Percentiles rank a stretch among this genome's conserved stretches.
Conservation (phyloP, 257 asterid species). For the Solanum pinnatisectum region DNA sequence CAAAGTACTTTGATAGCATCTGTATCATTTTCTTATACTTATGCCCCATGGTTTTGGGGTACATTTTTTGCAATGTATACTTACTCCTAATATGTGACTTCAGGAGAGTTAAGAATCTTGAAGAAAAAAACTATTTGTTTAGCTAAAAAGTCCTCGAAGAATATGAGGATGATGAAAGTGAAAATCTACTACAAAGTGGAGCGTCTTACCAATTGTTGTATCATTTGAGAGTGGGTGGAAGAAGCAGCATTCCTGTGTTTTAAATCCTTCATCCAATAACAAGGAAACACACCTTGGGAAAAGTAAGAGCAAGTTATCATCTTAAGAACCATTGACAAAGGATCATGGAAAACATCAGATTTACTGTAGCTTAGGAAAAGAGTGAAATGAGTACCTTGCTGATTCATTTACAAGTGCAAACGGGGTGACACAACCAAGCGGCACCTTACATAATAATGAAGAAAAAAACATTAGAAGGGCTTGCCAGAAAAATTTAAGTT, state of each 20-base stretch:
- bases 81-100: not conserved
- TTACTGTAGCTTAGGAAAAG: not conserved
- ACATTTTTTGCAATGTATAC: not conserved
- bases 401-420: conserved; percentile 83
- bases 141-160: not conserved
- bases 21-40: not conserved
- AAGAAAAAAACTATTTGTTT: not conserved
- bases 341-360: not conserved
- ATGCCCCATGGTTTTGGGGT: not conserved
- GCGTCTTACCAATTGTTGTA: conserved; percentile 53
- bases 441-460: conserved; percentile 49
- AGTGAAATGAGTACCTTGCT: conserved; percentile 44
- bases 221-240: conserved; percentile 95
- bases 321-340: not conserved
- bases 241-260: conserved; percentile 53
- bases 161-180: not conserved
- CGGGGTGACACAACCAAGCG: conserved; percentile 88
- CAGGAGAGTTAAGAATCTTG: not conserved
- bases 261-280: conserved; percentile 77
- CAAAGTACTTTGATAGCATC: not conserved
- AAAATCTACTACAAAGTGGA: not conserved
- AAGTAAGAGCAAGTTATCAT: conserved; percentile 7
- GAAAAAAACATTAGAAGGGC: not conserved
- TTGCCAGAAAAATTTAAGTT: not conserved
- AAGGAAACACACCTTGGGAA: conserved; percentile 69